Percentiles rank a stretch among this genome's conserved stretches.
Conservation (phyloP, 257 asterid species). For the Coffea eugenioides region DNA sequence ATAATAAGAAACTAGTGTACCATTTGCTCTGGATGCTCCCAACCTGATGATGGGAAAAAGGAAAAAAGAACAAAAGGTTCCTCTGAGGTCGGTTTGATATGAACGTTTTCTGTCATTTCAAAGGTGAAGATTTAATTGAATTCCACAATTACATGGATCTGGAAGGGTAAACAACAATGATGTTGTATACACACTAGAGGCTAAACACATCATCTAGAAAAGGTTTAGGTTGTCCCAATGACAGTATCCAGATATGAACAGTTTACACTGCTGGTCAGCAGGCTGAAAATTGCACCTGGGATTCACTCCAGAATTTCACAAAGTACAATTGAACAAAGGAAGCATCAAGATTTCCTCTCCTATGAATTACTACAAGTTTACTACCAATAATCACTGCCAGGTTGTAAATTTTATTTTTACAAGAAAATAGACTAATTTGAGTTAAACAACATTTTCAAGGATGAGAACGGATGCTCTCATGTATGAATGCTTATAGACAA, state of each 20-base stretch:
- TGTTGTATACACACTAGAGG: not conserved
- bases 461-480: not conserved
- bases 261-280: not conserved
- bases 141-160: not conserved
- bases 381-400: not conserved
- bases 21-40: not conserved
- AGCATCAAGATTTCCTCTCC: not conserved
- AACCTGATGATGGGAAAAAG: constrained; percentile 1
- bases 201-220: not conserved
- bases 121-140: not conserved
- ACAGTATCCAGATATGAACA: not conserved
- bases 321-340: not conserved
- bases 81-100: not conserved
- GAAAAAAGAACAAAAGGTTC: not conserved
- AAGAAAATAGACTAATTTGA: not conserved
- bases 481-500: not conserved
- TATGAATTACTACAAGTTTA: not conserved
- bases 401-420: no score
- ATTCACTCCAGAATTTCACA: not conserved
- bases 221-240: not conserved
- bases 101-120: not conserved
- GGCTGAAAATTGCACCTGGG: not conserved
- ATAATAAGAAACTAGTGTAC: not conserved
- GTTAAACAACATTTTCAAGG: not conserved
- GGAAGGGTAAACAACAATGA: not conserved